Evolutionary conservation across 371 early-diverging fungal species (phyloP), one percentile per base, ranked within the genome.

Genomic region (Mucor irregularis): DNA sequence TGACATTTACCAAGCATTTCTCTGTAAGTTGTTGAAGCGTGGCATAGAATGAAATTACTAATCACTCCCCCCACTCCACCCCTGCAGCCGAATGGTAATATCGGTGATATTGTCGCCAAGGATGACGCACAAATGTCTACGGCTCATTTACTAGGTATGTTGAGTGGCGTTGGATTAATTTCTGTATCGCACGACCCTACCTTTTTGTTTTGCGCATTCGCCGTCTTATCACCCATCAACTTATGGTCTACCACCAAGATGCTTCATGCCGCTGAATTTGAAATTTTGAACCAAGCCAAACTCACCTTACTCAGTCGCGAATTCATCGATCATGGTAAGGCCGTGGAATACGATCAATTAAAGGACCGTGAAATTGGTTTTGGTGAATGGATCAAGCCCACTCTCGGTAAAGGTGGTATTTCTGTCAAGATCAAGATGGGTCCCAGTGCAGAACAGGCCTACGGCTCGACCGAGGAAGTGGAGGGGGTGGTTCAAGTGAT

Each of bases 51-150:
- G n/a, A n/a, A n/a, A n/a, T n/a, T n/a, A n/a, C n/a, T n/a, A n/a
- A n/a, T n/a, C n/a, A n/a, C n/a, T n/a, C n/a, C n/a, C n/a, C n/a
- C n/a, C n/a, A n/a, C n/a, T n/a, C n/a, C n/a, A n/a, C n/a, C n/a
- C n/a, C 16, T 35, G 34, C 40, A 81, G 79, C 75, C 72, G 11
- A 76, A 63, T 47, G 80, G 78, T 16, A 89, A 86, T 62, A 84
- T 87, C 49, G 87, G 87, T 33, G 87, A 87, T 62, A 76, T 89
- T 46, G 85, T 86, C 3, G 87, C 87, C 28, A 89, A 88, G 43
- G 87, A 87, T 60, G 90, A 89, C 51, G 78, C 84, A 30, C 90
- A 89, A 67, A 84, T 86, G 82, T 81, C 85, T 1, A 78, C 86
- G 9, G 87, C 88, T 0, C 87, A 89, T 69, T 62, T 89, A 25